These are phyloP conservation scores for Cyclostephanos invisitatus DNA, from an alignment of 108 stramenopile genomes.

Conservation along the genomic window DNA sequence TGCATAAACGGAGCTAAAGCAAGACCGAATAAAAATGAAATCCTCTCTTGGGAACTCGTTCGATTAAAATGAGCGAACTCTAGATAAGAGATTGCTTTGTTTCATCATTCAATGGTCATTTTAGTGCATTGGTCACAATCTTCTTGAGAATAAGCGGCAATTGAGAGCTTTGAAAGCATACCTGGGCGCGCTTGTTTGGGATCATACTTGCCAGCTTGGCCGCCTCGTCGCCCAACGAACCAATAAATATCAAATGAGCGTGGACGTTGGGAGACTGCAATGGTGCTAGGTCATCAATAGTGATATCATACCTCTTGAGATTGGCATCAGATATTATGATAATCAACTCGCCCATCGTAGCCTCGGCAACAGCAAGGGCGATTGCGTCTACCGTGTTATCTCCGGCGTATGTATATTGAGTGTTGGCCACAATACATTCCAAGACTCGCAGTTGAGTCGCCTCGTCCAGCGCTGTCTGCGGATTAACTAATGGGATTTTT, in stretches of 20 bases:
- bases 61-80: background rate
- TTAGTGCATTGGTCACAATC: conserved; percentile 54
- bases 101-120: background rate
- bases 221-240: conserved; percentile 71
- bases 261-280: conserved; percentile 53
- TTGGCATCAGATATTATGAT: conserved; percentile 89
- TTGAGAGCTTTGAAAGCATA: conserved; percentile 64
- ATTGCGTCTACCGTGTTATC: conserved; percentile 90
- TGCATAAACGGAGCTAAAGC: no score
- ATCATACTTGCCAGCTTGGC: conserved; percentile 42
- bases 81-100: background rate
- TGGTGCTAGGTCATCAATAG: conserved; percentile 51
- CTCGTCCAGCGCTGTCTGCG: conserved; percentile 55
- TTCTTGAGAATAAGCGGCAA: conserved; percentile 62
- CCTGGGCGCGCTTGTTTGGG: conserved; percentile 61
- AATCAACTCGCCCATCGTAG: conserved; percentile 53
- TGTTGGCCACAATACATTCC: conserved; percentile 86
- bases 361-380: conserved; percentile 56
- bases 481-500: conserved; percentile 63
- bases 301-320: conserved; percentile 80
- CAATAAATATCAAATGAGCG: conserved; percentile 72
- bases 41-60: background rate
- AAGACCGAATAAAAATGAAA: no score
- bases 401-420: conserved; percentile 83
- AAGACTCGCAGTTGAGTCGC: conserved; percentile 66